phyloP scores from a whole-genome alignment of 31 red algal genomes.

The Endocladia muricata region DNA sequence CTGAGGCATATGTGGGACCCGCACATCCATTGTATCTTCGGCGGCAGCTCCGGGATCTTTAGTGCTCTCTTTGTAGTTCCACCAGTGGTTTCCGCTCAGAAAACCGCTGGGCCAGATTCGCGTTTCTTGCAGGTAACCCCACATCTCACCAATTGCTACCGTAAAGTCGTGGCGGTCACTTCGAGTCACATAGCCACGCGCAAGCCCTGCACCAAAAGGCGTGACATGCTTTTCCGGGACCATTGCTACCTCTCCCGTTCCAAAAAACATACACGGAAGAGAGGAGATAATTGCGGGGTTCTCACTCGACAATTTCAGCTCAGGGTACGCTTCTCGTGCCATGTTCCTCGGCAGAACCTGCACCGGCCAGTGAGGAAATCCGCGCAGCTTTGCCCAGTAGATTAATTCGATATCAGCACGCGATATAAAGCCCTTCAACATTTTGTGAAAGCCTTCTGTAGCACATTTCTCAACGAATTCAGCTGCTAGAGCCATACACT shows the following conservation, averaged over 20 bases:
- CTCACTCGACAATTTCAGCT: slow-evolving; percentile 40
- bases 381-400: slow-evolving; percentile 69
- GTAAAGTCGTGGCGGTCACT: slow-evolving; percentile 27
- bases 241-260: slow-evolving; percentile 64
- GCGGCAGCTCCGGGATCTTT: not conserved
- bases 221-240: slow-evolving; percentile 38
- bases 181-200: slow-evolving; percentile 17
- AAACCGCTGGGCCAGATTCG: slow-evolving; percentile 51
- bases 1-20: slow-evolving; percentile 36
- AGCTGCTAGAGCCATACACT: slow-evolving; percentile 27
- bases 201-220: slow-evolving; percentile 50
- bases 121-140: slow-evolving; percentile 55
- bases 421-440: slow-evolving; percentile 13
- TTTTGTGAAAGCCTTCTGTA: not conserved
- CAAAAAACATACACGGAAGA: slow-evolving; percentile 76
- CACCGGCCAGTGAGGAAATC: slow-evolving; percentile 75
- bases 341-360: slow-evolving; percentile 55
- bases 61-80: slow-evolving; percentile 38
- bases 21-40: slow-evolving; percentile 28
- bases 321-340: slow-evolving; percentile 47
- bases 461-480: slow-evolving; percentile 38
- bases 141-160: slow-evolving; percentile 43
- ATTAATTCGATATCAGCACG: slow-evolving; percentile 42
- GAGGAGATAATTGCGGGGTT: slow-evolving; percentile 9
- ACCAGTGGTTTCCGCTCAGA: slow-evolving; percentile 38